Evolutionary conservation across 371 early-diverging fungal species (phyloP).

Genomic region (Actinomortierella ambigua): DNA sequence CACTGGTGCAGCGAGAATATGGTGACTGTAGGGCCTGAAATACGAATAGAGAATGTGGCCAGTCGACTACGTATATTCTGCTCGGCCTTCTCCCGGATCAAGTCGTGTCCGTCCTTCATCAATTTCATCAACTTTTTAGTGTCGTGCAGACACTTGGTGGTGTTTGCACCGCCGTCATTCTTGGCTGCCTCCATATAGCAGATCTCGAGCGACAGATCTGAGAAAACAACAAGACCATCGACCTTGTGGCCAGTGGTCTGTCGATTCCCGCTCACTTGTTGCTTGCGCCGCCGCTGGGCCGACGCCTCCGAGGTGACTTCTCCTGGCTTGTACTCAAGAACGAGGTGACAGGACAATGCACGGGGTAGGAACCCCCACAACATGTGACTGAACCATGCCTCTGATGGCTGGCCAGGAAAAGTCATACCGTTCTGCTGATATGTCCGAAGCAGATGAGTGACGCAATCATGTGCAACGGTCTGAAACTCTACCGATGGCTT

Average conservation of each 20-base stretch:
- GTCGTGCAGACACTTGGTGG: conserved; percentile 11
- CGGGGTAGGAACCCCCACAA: conserved; percentile 13
- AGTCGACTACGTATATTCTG: conserved; percentile 10
- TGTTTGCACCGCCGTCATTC: conserved; percentile 14
- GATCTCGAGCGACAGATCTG: conserved; percentile 12
- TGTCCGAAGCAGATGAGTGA: conserved; percentile 12
- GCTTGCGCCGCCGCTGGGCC: conserved; percentile 7
- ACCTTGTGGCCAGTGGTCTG: conserved; percentile 15
- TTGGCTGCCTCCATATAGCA: conserved; percentile 11
- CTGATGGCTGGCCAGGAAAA: conserved; percentile 5
- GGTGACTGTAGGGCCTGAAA: conserved; percentile 11
- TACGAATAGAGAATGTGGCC: conserved; percentile 9
- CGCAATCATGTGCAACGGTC: conserved; percentile 8
- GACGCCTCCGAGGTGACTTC: conserved; percentile 16
- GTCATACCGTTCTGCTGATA: conserved; percentile 8
- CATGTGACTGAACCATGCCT: conserved; percentile 14
- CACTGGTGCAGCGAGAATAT: conserved; percentile 13
- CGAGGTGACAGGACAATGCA: conserved; percentile 8
- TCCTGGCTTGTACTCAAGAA: conserved; percentile 13
- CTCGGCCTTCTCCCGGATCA: conserved; percentile 13
- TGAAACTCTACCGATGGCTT: conserved; percentile 20
- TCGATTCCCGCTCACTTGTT: conserved; percentile 8
- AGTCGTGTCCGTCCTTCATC: conserved; percentile 15
- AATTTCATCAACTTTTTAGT: conserved; percentile 9
- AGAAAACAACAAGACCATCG: conserved; percentile 16